Percentiles rank a stretch among this genome's conserved stretches.
Conservation (phyloP, 495 filamentous ascomycete genomes). For the Tuber microsphaerosporum region DNA sequence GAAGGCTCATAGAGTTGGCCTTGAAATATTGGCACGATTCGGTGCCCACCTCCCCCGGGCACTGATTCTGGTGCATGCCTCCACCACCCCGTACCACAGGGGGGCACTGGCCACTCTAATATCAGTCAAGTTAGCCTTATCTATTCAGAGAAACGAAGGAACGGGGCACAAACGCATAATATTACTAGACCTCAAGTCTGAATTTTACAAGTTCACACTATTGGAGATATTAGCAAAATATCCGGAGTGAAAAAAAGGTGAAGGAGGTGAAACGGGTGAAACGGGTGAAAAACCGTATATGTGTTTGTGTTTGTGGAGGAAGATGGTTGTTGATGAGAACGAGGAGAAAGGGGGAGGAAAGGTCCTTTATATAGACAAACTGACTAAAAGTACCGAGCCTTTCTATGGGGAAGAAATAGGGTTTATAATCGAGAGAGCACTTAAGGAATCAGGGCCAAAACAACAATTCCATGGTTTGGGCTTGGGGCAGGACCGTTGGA, state of each 20-base stretch:
- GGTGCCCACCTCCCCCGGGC: too few species aligned
- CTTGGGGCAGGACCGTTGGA: not conserved
- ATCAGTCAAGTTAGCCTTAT: not conserved
- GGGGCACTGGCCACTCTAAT: not conserved
- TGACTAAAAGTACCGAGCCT: not conserved
- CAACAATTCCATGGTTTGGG: not conserved
- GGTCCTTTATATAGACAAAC: not conserved
- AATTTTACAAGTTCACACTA: not conserved
- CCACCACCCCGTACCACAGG: too few species aligned
- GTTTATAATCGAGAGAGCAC: not conserved
- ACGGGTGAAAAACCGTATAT: too few species aligned
- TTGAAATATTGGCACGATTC: not conserved
- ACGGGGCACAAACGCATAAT: not conserved
- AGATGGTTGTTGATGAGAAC: not conserved
- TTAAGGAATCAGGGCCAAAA: not conserved
- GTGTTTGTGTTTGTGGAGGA: not conserved
- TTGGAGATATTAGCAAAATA: not conserved
- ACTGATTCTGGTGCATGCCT: not conserved
- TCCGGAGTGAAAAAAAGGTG: not conserved
- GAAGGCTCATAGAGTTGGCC: not conserved
- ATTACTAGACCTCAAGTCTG: not conserved
- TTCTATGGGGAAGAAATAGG: not conserved
- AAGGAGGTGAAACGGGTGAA: not conserved
- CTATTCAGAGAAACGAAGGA: not conserved
- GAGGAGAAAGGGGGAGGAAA: not conserved